phyloP scores from a whole-genome alignment of 2,329 filamentous ascomycete genomes.

The Volutella citrinella region DNA sequence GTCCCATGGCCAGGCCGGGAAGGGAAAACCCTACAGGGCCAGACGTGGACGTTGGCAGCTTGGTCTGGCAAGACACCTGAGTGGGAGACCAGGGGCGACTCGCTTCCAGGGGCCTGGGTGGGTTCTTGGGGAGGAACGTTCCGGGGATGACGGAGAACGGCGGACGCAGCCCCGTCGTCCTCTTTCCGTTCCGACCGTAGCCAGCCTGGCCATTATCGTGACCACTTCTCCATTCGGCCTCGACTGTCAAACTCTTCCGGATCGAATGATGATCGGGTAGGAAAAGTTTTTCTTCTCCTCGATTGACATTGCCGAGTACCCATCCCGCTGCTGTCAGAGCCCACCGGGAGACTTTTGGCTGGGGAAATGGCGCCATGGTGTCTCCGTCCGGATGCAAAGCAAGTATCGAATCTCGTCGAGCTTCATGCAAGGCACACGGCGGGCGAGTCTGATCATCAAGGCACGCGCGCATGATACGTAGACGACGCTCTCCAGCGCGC shows the following conservation, averaged over 20 bases:
- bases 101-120: conserved; percentile 19
- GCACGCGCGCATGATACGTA: neutral
- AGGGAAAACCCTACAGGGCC: no score
- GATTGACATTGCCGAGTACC: conserved; percentile 1
- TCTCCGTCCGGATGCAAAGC: conserved; percentile 12
- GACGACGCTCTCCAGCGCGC: neutral
- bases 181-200: no score
- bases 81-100: conserved; percentile 22
- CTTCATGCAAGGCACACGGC: conserved; percentile 12
- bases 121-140: conserved; percentile 14
- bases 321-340: conserved; percentile 6
- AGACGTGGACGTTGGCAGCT: conserved; percentile 6
- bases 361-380: conserved; percentile 11
- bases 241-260: no score
- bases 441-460: neutral
- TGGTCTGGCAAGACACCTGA: conserved; percentile 6
- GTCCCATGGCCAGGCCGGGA: no score
- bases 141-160: conserved; percentile 16
- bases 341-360: conserved; percentile 6
- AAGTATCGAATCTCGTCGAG: conserved; percentile 8
- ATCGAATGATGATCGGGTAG: no score
- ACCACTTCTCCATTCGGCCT: no score
- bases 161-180: no score
- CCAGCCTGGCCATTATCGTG: no score
- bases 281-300: no score